These are phyloP conservation scores for Linanthus parryae DNA, from an alignment of 148 eudicot species.

Conservation along the genomic window DNA sequence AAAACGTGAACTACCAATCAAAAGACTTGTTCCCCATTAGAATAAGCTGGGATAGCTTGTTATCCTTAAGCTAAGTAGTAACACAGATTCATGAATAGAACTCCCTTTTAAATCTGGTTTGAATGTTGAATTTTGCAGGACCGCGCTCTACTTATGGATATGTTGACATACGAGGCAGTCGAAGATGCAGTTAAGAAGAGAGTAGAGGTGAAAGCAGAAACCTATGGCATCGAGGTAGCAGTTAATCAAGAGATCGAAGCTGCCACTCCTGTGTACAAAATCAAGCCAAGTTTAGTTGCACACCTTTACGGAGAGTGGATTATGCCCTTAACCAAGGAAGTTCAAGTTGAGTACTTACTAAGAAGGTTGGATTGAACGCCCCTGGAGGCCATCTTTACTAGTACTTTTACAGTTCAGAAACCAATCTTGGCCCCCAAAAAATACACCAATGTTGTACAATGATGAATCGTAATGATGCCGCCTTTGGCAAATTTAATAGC, in stretches of 20 bases:
- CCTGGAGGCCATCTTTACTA: too few species aligned
- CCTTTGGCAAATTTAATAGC: too few species aligned
- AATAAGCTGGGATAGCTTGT: background rate
- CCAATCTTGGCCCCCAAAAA: too few species aligned
- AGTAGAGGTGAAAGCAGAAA: conserved; percentile 53
- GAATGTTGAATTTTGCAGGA: conserved; percentile 29
- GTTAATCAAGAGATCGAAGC: conserved; percentile 23
- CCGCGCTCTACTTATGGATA: conserved; percentile 35
- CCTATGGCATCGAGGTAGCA: conserved; percentile 37
- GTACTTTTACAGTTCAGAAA: too few species aligned
- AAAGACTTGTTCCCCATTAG: background rate
- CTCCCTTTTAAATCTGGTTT: background rate
- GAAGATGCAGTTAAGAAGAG: conserved; percentile 44
- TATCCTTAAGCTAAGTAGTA: background rate
- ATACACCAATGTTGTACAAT: too few species aligned
- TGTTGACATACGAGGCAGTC: conserved; percentile 54
- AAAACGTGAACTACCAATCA: background rate
- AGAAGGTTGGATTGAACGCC: conserved; percentile 60
- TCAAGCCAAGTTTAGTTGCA: conserved; percentile 49
- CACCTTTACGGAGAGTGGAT: conserved; percentile 56
- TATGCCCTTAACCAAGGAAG: conserved; percentile 64
- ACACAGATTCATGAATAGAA: background rate
- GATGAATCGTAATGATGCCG: too few species aligned
- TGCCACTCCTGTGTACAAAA: conserved; percentile 38
- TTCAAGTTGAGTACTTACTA: conserved; percentile 50